Evolutionary conservation across 148 eudicot species (phyloP), one percentile per base, ranked within the genome.

Genomic region (Fallopia convolvulus): DNA sequence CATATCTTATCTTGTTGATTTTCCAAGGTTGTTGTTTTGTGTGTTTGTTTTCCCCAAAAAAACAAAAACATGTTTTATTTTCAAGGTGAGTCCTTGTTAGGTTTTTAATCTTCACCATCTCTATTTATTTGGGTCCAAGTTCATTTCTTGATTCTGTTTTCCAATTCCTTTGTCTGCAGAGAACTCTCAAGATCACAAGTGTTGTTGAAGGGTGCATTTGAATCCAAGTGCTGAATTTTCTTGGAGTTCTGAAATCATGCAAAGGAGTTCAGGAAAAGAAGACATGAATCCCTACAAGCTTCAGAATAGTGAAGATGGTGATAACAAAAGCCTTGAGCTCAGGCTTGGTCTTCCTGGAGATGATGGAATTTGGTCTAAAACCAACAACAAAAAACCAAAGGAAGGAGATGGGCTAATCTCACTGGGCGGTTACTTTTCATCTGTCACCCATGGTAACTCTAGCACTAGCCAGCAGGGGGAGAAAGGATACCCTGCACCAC

Each of bases 271-370:
- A 55, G 56, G 56, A n/a, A 23, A 23, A 41, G 84, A 66, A 2
- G 88, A 26, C 30, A 26, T 26, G 30, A 26, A 26, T 26, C 30
- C 30, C 30, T 26, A 26, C 30, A 26, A 1, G 55, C 14, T 50
- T 17, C 55, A 50, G 8, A 41, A 41, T 1, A 7, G 71, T 77
- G 76, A 80, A 61, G 80, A 79, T n/a, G 61, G 30, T 26, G 92
- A 90, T 39, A 90, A 89, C 77, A 84, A 83, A 71, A 89, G 86
- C 81, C 92, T 93, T 55, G 92, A 91, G 79, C 85, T 93, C 8
- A 91, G 89, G 81, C 90, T 93, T 48, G 98, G 89, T 13, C 92
- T 90, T 60, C 98, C 98, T 15, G 89, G 91, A 74, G 86, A 83
- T 49, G 84, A 79, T 56, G 77, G 78, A 23, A 50, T 33, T 5